A percentile compares a stretch with the other conserved stretches of the same genome.
Conservation (phyloP, 2,329 filamentous ascomycete species). For the Trichophyton mentagrophytes region DNA sequence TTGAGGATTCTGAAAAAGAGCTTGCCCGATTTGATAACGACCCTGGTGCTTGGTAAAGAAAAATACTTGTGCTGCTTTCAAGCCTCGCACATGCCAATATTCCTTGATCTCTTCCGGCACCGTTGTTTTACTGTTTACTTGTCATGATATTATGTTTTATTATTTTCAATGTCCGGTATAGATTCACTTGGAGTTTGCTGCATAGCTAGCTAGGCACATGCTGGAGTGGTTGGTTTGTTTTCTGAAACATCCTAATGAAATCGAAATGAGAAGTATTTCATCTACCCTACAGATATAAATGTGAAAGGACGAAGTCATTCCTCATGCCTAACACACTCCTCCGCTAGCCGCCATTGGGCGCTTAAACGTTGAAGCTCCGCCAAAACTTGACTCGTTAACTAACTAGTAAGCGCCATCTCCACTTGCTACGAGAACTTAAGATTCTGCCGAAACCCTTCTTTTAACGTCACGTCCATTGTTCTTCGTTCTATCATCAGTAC, state of each 20-base stretch:
- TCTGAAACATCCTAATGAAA: background rate
- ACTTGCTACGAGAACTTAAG: too few species aligned
- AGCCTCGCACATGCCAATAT: background rate
- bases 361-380: background rate
- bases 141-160: background rate
- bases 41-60: conserved; percentile 50
- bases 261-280: background rate
- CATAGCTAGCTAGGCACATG: background rate
- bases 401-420: background rate
- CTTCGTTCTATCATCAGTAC: background rate
- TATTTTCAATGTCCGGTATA: background rate
- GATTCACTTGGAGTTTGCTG: background rate
- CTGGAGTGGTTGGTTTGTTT: background rate
- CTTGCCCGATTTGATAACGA: conserved; percentile 80
- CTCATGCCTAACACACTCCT: background rate
- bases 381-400: background rate
- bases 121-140: background rate
- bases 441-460: background rate
- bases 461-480: background rate
- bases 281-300: background rate
- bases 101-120: background rate
- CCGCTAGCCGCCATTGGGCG: background rate
- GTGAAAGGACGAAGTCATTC: too few species aligned
- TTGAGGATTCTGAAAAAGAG: conserved; percentile 89
- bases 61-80: background rate